Percentiles rank a stretch among this genome's conserved stretches.
These are phyloP conservation scores for Lachnellula occidentalis DNA, from an alignment of 2,329 filamentous ascomycete genomes.

Conservation along the genomic window DNA sequence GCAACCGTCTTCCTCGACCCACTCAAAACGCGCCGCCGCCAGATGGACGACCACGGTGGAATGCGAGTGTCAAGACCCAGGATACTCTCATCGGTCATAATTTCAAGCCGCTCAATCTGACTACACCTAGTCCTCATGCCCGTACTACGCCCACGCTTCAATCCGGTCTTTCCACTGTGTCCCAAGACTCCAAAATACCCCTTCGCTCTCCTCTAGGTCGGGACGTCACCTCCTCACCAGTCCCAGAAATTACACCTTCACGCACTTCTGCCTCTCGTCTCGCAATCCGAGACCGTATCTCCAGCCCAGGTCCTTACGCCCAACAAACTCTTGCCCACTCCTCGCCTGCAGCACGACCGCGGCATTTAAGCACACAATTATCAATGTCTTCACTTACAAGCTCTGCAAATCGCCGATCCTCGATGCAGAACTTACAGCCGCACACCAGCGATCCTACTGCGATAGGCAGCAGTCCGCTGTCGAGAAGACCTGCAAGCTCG, in stretches of 20 bases:
- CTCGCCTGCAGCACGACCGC: constrained; percentile 38
- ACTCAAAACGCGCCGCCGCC: constrained; percentile 40
- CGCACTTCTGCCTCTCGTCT: constrained; percentile 32
- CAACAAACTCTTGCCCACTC: constrained; percentile 38
- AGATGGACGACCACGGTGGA: constrained; percentile 67
- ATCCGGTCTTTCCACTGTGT: constrained; percentile 16
- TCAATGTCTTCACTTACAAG: constrained; percentile 38
- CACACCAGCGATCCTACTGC: constrained; percentile 31
- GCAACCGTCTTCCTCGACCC: constrained; percentile 40
- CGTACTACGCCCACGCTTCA: constrained; percentile 21
- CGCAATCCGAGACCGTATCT: constrained; percentile 49
- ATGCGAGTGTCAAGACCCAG: constrained; percentile 56
- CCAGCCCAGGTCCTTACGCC: constrained; percentile 46
- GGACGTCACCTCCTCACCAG: constrained; percentile 26
- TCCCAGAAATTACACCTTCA: constrained; percentile 24
- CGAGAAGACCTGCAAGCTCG: constrained; percentile 51
- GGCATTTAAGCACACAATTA: constrained; percentile 31
- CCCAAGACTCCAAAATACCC: constrained; percentile 29
- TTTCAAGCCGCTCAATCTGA: constrained; percentile 57
- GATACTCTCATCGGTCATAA: constrained; percentile 63
- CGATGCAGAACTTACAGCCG: constrained; percentile 41
- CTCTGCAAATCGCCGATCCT: constrained; percentile 43
- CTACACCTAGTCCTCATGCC: constrained; percentile 32
- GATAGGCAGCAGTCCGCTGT: constrained; percentile 21
- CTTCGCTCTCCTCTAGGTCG: constrained; percentile 26